Evolutionary conservation across 441 rosid genomes (phyloP).

Genomic region (Populus hybrid): DNA sequence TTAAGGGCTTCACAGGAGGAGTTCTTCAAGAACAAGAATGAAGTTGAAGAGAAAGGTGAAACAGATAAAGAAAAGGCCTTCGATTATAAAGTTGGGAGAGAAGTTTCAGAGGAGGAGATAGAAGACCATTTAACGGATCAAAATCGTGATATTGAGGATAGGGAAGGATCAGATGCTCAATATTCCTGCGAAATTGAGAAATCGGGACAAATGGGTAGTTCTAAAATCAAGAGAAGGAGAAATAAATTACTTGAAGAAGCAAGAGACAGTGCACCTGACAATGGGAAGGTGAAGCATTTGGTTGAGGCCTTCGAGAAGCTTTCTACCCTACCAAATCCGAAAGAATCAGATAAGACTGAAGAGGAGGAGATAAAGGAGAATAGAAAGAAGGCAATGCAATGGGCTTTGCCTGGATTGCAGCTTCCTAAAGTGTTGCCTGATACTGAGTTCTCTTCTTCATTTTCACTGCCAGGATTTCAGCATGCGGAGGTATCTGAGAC

Average conservation of each 20-base stretch:
- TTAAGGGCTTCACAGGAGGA: conserved; percentile 75
- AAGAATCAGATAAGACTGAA: conserved; percentile 29
- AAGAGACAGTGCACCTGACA: conserved; percentile 59
- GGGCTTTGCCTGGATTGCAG: conserved; percentile 75
- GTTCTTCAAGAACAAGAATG: conserved; percentile 41
- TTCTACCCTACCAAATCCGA: conserved; percentile 37
- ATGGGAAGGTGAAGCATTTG: conserved; percentile 74
- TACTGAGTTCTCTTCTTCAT: conserved; percentile 38
- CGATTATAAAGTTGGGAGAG: conserved; percentile 15
- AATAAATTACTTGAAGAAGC: conserved; percentile 62
- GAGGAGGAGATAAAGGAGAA: conserved; percentile 27
- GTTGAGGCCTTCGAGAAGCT: conserved; percentile 81
- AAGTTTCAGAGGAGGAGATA: conserved; percentile 33
- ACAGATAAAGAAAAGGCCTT: conserved; percentile 17
- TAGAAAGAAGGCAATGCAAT: conserved; percentile 43
- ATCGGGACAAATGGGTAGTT: conserved; percentile 25
- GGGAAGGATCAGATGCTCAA: conserved; percentile 21
- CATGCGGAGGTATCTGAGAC: conserved; percentile 31
- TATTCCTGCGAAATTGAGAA: conserved; percentile 20
- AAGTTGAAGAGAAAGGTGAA: conserved; percentile 23
- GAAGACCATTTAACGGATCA: conserved; percentile 34
- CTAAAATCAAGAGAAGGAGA: conserved; percentile 73
- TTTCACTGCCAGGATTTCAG: conserved; percentile 26
- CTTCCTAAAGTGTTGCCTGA: conserved; percentile 35
- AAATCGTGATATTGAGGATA: conserved; percentile 26